Evolutionary conservation across 2,329 filamentous ascomycete genomes (phyloP).

Genomic region (Paracamarosporium sp.): DNA sequence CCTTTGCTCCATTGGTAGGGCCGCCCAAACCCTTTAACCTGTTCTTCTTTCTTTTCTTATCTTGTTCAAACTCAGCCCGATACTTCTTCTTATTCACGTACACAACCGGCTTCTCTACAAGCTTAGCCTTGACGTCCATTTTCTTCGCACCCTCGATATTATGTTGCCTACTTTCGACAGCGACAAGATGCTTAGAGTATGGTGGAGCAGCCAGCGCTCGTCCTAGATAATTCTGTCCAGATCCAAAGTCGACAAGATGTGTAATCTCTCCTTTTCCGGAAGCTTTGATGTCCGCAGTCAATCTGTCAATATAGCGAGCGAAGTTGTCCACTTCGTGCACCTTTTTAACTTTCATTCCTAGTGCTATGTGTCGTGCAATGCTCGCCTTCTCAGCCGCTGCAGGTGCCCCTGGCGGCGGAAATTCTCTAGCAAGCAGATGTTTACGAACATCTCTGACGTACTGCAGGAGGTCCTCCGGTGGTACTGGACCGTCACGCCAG

Average conservation of each 20-base stretch:
- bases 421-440: conserved; percentile 71
- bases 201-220: conserved; percentile 83
- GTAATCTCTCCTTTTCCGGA: conserved; percentile 62
- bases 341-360: conserved; percentile 97
- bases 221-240: conserved; percentile 95
- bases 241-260: conserved; percentile 94
- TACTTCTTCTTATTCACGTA: conserved; percentile 86
- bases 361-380: conserved; percentile 73
- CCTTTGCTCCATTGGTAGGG: neutral
- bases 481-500: conserved; percentile 54
- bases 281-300: conserved; percentile 61
- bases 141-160: conserved; percentile 86
- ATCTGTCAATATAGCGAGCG: conserved; percentile 78
- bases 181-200: conserved; percentile 86
- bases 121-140: conserved; percentile 81
- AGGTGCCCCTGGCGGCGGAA: conserved; percentile 45
- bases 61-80: conserved; percentile 55
- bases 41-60: conserved; percentile 45
- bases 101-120: conserved; percentile 75
- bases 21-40: neutral
- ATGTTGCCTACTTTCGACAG: conserved; percentile 84
- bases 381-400: conserved; percentile 54
- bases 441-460: conserved; percentile 77
- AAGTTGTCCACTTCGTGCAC: conserved; percentile 92
- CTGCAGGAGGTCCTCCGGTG: conserved; percentile 66